Base-by-base conservation (phyloP, 1,284 basidiomycete genomes). In the Ustilago tritici region DNA sequence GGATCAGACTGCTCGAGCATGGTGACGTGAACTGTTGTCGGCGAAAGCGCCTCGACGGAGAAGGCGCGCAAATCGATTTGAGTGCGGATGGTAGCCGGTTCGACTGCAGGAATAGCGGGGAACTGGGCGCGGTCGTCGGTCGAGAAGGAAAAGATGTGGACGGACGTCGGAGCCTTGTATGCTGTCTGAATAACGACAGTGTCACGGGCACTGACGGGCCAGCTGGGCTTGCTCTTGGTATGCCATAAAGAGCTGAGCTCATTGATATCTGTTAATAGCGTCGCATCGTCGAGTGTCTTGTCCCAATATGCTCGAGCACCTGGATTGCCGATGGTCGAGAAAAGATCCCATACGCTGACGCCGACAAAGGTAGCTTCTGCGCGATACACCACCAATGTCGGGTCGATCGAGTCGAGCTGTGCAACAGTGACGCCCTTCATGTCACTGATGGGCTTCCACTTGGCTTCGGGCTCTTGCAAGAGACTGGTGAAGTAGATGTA, bases 331-430 rank as follows among this genome's bases (percentile, higher is more conserved):
- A 98, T 92, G 1, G 93, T 92, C 28, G 92, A 91, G 82, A 93
- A 97, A n/a, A 99, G 88, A 86, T 99, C 97, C 95, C 96, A 99
- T 1, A 99, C 89, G 15, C 93, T 92, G 2, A 99, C 92, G 23
- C 96, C 97, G 38, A 99, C 95, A 86, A 99, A 98, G 0, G 95
- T 96, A 0, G 96, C 95, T 86, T 98, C 95, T 0, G 96, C 96
- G 15, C 95, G 91, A 86, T 95, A 98, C 2, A 99, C 95, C 4
- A 98, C 93, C 40, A 99, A 88, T 0, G 96, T 98, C 32, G 95
- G 95, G 87, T 99, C 97, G 71, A 99, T 98, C 0, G 95, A 97
- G 86, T 98, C 93, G 15, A 99, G 91, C 84, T 98, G 95, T 7
- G 87, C 84, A 32, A 86, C 82, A 4, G 95, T 95, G 47, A 99